Conservation (phyloP, 2,329 filamentous ascomycete genomes). For the Geosmithia flava region DNA sequence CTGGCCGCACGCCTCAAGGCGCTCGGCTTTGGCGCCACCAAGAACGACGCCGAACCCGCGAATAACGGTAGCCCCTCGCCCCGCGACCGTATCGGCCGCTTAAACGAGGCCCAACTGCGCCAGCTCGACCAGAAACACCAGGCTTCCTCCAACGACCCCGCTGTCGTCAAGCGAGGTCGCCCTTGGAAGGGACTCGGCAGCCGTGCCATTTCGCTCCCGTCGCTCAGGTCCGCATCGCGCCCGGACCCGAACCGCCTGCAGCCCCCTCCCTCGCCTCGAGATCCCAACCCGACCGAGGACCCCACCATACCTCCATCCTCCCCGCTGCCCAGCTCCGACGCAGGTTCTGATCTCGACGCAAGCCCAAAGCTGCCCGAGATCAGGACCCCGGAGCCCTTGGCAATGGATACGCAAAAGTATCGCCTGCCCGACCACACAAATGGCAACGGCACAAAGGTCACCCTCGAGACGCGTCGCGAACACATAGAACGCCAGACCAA, state of each 20-base stretch:
- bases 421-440: conserved; percentile 58
- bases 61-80: conserved; percentile 10
- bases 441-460: conserved; percentile 54
- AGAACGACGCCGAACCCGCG: conserved; percentile 21
- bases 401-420: conserved; percentile 65
- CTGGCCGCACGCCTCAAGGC: conserved; percentile 54
- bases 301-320: background rate
- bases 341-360: conserved; percentile 9
- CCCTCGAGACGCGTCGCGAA: conserved; percentile 42
- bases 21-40: conserved; percentile 42
- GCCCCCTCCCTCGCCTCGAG: background rate
- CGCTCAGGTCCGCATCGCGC: conserved; percentile 7
- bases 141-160: conserved; percentile 34
- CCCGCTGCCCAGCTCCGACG: conserved; percentile 8
- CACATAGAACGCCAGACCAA: conserved; percentile 39
- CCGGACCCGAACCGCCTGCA: conserved; percentile 1
- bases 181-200: conserved; percentile 56
- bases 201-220: conserved; percentile 27
- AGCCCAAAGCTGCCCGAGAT: conserved; percentile 37
- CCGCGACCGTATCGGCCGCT: conserved; percentile 47
- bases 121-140: conserved; percentile 57
- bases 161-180: conserved; percentile 53
- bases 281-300: background rate
- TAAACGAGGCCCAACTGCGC: conserved; percentile 58
- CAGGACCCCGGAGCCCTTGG: conserved; percentile 33